Percentiles rank a stretch among this genome's conserved stretches.
These are phyloP conservation scores for Pleurotus ostreatus DNA, from an alignment of 768 basidiomycete genomes.

Conservation along the genomic window DNA sequence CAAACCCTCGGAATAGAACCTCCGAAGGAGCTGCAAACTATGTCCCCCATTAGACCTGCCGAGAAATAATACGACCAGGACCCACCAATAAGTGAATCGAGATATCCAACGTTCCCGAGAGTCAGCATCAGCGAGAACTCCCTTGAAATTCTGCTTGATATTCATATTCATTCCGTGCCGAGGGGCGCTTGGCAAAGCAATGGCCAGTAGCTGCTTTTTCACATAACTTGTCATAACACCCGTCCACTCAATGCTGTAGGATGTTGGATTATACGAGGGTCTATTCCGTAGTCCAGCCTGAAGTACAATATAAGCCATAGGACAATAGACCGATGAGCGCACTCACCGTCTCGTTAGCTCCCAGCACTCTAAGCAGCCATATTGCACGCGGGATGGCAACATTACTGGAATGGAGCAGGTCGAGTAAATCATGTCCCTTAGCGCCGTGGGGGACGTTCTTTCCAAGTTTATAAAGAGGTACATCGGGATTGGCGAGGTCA, in stretches of 20 bases:
- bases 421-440: conserved; percentile 80
- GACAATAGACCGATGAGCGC: not conserved
- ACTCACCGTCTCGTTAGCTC: conserved; percentile 79
- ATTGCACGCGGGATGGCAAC: conserved; percentile 80
- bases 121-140: conserved; percentile 69
- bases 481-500: conserved; percentile 75
- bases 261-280: conserved; percentile 75
- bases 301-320: conserved; percentile 1
- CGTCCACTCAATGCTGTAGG: conserved; percentile 85
- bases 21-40: conserved; percentile 68
- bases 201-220: conserved; percentile 79
- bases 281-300: conserved; percentile 76
- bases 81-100: conserved; percentile 75
- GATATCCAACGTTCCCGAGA: conserved; percentile 73
- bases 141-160: conserved; percentile 83
- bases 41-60: conserved; percentile 1
- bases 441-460: conserved; percentile 86
- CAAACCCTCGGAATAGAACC: conserved; percentile 77
- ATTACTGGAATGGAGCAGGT: conserved; percentile 69
- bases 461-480: conserved; percentile 76
- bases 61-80: not conserved
- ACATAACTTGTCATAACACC: conserved; percentile 76
- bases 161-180: conserved; percentile 71
- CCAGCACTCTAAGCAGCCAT: conserved; percentile 85
- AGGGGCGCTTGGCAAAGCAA: conserved; percentile 75